Percentiles rank a stretch among this genome's conserved stretches.
Evolutionary conservation across 139 green algal genomes (phyloP).

Genomic region (Chlorella sp.): DNA sequence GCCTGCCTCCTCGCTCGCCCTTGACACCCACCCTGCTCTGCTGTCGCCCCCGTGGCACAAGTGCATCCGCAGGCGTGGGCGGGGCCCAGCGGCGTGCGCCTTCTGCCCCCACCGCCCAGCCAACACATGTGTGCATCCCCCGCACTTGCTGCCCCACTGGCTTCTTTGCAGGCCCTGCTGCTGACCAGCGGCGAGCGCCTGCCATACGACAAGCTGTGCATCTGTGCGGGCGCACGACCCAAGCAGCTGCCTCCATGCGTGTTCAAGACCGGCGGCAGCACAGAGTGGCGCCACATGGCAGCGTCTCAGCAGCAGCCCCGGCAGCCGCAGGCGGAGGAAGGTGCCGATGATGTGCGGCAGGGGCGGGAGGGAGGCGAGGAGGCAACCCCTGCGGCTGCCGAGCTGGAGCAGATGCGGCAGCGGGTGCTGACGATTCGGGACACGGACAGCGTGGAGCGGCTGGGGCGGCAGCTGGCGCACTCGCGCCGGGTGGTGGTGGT

Average conservation of each 20-base stretch:
- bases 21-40: too few species aligned
- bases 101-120: neutral
- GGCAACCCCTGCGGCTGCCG: neutral
- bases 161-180: slow-evolving; percentile 44
- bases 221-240: slow-evolving; percentile 74
- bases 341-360: neutral
- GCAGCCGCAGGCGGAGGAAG: neutral
- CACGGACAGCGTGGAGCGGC: slow-evolving; percentile 69
- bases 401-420: neutral
- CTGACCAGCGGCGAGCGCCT: slow-evolving; percentile 52
- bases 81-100: too few species aligned
- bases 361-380: neutral
- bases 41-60: too few species aligned
- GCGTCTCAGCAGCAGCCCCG: neutral
- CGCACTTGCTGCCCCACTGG: neutral
- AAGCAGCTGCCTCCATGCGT: slow-evolving; percentile 50
- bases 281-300: neutral
- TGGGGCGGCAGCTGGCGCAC: slow-evolving; percentile 36
- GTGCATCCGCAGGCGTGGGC: too few species aligned
- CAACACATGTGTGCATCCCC: neutral
- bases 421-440: slow-evolving; percentile 66
- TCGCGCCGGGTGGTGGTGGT: slow-evolving; percentile 69
- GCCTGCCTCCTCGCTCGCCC: neutral
- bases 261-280: neutral
- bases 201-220: slow-evolving; percentile 75